Percentiles rank a stretch among this genome's conserved stretches.
These are phyloP conservation scores for Suillus fuscotomentosus DNA, from an alignment of 768 basidiomycete species.

Conservation along the genomic window DNA sequence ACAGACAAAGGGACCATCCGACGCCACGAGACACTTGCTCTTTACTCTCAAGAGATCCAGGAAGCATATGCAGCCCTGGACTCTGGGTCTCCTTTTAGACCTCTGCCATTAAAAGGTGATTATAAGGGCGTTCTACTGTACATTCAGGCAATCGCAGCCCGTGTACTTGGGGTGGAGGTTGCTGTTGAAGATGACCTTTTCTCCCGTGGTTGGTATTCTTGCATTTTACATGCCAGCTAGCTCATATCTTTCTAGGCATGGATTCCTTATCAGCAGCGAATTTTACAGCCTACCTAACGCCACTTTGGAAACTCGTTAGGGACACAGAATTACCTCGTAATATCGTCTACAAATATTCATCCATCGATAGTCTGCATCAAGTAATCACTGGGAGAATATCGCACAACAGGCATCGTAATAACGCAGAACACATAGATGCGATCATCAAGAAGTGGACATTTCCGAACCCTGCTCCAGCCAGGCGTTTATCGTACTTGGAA, in stretches of 20 bases:
- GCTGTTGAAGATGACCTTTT: neutral
- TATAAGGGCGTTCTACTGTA: neutral
- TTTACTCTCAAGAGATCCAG: neutral
- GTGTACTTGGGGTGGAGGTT: neutral
- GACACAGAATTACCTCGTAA: neutral
- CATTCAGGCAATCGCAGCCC: neutral
- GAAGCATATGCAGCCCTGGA: neutral
- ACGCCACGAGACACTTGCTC: neutral
- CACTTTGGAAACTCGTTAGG: neutral
- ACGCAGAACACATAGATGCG: neutral
- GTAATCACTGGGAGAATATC: neutral
- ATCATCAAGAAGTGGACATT: neutral
- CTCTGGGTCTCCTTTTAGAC: neutral
- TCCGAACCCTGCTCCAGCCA: neutral
- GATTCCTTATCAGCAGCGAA: neutral
- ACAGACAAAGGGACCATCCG: neutral
- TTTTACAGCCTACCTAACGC: neutral
- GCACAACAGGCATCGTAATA: neutral
- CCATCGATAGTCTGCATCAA: neutral
- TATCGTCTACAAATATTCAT: neutral
- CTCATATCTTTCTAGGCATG: neutral
- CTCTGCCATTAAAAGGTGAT: neutral
- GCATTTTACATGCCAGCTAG: neutral
- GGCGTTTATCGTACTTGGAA: neutral
- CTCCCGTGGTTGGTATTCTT: neutral